These are phyloP conservation scores for Gynandropsis gynandra DNA, from an alignment of 345 rosid genomes.

Conservation along the genomic window DNA sequence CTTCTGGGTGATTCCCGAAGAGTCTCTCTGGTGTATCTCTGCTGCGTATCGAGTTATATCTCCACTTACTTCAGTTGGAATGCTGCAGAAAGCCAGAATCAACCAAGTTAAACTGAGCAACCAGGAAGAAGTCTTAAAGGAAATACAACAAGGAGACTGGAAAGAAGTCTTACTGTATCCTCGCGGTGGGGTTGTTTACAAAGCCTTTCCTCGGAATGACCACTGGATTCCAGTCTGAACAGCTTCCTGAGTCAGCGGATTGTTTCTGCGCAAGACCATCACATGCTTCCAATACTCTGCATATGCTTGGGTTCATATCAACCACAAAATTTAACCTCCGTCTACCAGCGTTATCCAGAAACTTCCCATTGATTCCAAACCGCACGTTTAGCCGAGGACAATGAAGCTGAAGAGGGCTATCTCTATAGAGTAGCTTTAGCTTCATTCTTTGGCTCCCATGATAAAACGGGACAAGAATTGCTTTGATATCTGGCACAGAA, in stretches of 20 bases:
- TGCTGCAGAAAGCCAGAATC: conserved; percentile 33
- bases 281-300: conserved; percentile 56
- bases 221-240: conserved; percentile 59
- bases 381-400: conserved; percentile 46
- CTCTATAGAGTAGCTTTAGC: conserved; percentile 39
- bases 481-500: conserved; percentile 41
- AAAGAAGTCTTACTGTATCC: conserved; percentile 57
- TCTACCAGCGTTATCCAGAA: conserved; percentile 44
- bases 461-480: conserved; percentile 39
- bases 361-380: conserved; percentile 54
- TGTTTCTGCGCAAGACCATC: conserved; percentile 38
- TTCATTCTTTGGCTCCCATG: conserved; percentile 42
- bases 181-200: conserved; percentile 40
- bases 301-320: conserved; percentile 45
- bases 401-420: conserved; percentile 46
- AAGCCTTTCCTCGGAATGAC: conserved; percentile 34
- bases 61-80: conserved; percentile 41
- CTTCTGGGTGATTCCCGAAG: conserved; percentile 44
- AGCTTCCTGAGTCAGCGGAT: conserved; percentile 42
- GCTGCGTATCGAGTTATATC: conserved; percentile 42
- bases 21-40: conserved; percentile 55
- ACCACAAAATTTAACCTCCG: conserved; percentile 61
- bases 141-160: background rate
- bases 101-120: conserved; percentile 17
- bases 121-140: conserved; percentile 6